Evolutionary conservation across 768 basidiomycete species (phyloP), one percentile per base, ranked within the genome.

Genomic region (Boletus coccyginus): DNA sequence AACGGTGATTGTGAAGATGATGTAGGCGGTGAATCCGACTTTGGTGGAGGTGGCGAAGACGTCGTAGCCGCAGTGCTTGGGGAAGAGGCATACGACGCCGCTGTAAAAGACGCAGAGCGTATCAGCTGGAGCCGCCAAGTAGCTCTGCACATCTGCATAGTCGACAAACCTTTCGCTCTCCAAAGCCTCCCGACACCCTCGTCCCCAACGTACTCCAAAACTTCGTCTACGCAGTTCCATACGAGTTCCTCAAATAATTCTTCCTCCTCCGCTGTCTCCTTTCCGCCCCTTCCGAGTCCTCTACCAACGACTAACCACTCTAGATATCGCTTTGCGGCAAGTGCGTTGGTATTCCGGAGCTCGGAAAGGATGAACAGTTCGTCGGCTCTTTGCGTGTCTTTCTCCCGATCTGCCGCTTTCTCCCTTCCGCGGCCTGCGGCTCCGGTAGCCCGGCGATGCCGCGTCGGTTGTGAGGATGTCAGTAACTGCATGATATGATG

Each of bases 221-320:
- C 70, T 55, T 84, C 79, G 13, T 82, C 76, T 3, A 90, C 66
- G 58, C 78, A 88, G 4, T 76, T 68, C 41, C 71, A 58, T 7
- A 85, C 85, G n/a, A 94, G 74, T 54, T 84, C 81, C 29, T 78
- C 81, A 58, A 95, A 91, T 5, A 94, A 69, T 12, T 79, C 58
- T 10, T 29, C 55, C 24, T 63, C 66, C 17, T 56, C 58, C 7
- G 32, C n/a, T 17, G 58, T 58, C 21, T 69, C 67, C 31, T 60
- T 69, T 11, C 67, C 64, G 31, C 62, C 51, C 31, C 56, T 66
- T 49, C 64, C 66, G 8, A 64, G 56, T 11, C 84, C 81, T 59
- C 84, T 83, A 52, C 82, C 81, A 24, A 96, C 72, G 3, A 95
- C 85, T 1, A 95, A 74, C 69, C 92, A 84, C 65, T 96, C 94